These are phyloP conservation scores for Neurospora sp. DNA, from an alignment of 495 filamentous ascomycete genomes.

Conservation along the genomic window DNA sequence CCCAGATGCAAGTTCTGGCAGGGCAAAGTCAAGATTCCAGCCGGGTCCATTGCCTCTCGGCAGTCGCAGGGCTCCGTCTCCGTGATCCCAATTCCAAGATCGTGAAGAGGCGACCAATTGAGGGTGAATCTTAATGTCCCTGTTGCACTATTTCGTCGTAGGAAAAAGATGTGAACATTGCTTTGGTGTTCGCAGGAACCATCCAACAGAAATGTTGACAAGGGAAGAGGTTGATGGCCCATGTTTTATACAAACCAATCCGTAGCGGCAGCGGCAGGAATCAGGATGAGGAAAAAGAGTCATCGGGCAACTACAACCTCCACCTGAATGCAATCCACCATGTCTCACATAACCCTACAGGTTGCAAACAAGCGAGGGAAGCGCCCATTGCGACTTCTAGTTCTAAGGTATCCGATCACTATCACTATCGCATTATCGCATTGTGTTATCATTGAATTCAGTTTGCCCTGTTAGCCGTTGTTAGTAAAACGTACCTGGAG, in stretches of 20 bases:
- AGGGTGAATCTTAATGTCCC: background rate
- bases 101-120: background rate
- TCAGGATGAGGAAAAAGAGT: background rate
- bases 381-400: background rate
- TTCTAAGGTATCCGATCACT: background rate
- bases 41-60: background rate
- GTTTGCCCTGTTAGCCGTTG: background rate
- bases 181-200: background rate
- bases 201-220: background rate
- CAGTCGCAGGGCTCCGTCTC: background rate
- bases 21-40: background rate
- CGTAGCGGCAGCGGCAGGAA: background rate
- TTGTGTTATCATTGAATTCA: background rate
- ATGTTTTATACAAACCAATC: background rate
- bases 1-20: background rate
- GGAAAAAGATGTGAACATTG: background rate
- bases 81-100: background rate
- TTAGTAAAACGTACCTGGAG: background rate
- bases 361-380: background rate
- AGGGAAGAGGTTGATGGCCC: background rate
- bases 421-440: background rate
- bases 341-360: background rate
- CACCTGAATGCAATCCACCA: background rate
- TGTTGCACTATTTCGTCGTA: background rate
- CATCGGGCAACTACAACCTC: background rate